Evolutionary conservation across 345 rosid genomes (phyloP).

Genomic region (Moringa oleifera): DNA sequence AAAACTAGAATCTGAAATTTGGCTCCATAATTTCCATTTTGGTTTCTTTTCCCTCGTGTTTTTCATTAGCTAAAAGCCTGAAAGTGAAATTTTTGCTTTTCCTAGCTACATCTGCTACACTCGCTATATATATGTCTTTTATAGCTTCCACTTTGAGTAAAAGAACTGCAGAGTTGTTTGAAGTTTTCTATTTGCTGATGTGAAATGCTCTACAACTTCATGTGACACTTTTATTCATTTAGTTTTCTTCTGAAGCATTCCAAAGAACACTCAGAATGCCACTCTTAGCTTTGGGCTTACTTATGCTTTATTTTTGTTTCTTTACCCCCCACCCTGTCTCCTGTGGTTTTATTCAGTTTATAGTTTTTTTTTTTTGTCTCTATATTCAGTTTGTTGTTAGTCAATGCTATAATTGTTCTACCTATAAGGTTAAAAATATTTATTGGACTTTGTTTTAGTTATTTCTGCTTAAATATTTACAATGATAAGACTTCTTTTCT

Average conservation of each 20-base stretch:
- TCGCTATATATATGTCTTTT: not conserved
- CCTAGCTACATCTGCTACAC: not conserved
- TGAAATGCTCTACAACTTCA: not conserved
- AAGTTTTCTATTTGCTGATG: slow-evolving; percentile 5
- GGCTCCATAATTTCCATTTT: not conserved
- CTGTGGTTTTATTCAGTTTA: too few species aligned
- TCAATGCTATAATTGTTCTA: too few species aligned
- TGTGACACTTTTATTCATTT: not conserved
- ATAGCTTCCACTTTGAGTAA: slow-evolving; percentile 7
- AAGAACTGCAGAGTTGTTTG: slow-evolving; percentile 6
- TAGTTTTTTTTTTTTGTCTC: not conserved
- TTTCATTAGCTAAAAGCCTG: not conserved
- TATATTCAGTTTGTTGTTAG: too few species aligned
- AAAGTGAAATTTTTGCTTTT: not conserved
- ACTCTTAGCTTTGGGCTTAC: too few species aligned
- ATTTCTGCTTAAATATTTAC: not conserved
- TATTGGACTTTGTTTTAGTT: not conserved
- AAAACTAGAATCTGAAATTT: not conserved
- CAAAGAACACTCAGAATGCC: not conserved
- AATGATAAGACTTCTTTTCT: too few species aligned
- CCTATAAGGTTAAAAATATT: too few species aligned
- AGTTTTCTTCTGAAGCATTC: not conserved
- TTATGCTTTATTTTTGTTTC: too few species aligned
- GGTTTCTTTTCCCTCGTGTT: not conserved
- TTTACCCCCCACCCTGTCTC: too few species aligned